Conservation (phyloP, 352 stramenopile genomes). For the Phytopythium delawarense region DNA sequence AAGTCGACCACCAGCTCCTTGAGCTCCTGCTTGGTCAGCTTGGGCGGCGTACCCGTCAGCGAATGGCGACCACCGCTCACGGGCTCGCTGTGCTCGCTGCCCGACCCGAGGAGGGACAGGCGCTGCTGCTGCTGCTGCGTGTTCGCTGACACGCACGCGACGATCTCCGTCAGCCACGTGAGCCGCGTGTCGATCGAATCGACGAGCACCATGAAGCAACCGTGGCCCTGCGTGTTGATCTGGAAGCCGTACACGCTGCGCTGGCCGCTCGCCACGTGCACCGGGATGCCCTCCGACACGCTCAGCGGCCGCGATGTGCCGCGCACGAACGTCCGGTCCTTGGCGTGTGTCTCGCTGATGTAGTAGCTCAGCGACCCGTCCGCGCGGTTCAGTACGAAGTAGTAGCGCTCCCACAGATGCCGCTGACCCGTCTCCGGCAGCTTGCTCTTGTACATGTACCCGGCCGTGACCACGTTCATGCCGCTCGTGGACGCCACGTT, state of each 20-base stretch:
- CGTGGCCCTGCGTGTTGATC: slow-evolving; percentile 85
- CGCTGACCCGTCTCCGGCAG: slow-evolving; percentile 76
- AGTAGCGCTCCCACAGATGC: slow-evolving; percentile 83
- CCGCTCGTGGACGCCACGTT: slow-evolving; percentile 9
- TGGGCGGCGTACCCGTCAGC: slow-evolving; percentile 22
- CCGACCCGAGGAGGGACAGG: slow-evolving; percentile 44
- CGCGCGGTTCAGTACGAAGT: slow-evolving; percentile 76
- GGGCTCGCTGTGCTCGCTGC: slow-evolving; percentile 16
- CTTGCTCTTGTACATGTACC: slow-evolving; percentile 90
- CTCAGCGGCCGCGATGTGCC: slow-evolving; percentile 71
- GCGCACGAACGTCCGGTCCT: slow-evolving; percentile 80
- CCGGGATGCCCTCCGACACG: slow-evolving; percentile 78
- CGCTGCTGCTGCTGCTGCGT: slow-evolving; percentile 31
- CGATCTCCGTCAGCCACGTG: slow-evolving; percentile 78
- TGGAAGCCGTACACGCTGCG: slow-evolving; percentile 79
- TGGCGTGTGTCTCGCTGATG: slow-evolving; percentile 80
- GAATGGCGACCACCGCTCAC: slow-evolving; percentile 9
- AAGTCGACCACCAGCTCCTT: slow-evolving; percentile 73
- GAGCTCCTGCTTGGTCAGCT: slow-evolving; percentile 67
- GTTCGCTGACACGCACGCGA: slow-evolving; percentile 52
- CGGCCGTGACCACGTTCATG: slow-evolving; percentile 69
- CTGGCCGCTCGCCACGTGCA: slow-evolving; percentile 56
- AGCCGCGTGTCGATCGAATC: slow-evolving; percentile 83
- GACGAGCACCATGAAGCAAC: slow-evolving; percentile 80
- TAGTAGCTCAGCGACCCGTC: slow-evolving; percentile 82